Percentiles rank a stretch among this genome's conserved stretches.
phyloP scores from a whole-genome alignment of 208 protist genomes.

The Angomonas ambiguus region DNA sequence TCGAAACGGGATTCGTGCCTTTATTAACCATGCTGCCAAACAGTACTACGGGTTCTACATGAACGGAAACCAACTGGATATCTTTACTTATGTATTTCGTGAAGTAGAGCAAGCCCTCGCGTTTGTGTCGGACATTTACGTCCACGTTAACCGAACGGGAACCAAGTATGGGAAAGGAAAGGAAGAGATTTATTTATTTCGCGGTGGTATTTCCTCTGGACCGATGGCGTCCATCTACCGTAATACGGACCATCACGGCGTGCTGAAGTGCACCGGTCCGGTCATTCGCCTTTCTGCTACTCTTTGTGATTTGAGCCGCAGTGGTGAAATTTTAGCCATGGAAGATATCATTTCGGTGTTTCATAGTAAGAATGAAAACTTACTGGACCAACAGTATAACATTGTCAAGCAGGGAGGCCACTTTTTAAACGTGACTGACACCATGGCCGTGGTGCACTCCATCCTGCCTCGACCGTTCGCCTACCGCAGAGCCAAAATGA shows the following conservation, averaged over 20 bases:
- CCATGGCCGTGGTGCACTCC: conserved; percentile 66
- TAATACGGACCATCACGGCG: conserved; percentile 32
- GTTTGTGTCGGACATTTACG: conserved; percentile 75
- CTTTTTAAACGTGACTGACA: conserved; percentile 39
- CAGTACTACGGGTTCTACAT: conserved; percentile 73
- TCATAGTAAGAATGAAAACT: conserved; percentile 60
- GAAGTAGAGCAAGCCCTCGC: conserved; percentile 68
- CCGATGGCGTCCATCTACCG: conserved; percentile 66
- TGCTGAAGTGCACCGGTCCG: conserved; percentile 64
- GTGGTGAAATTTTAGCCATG: conserved; percentile 73
- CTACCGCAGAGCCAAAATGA: conserved; percentile 47
- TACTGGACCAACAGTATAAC: conserved; percentile 76
- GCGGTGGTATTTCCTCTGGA: conserved; percentile 55
- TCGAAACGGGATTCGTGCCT: conserved; percentile 32
- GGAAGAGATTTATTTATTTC: conserved; percentile 54
- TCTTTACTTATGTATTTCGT: conserved; percentile 84
- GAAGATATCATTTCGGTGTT: conserved; percentile 69
- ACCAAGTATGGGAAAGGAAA: conserved; percentile 48
- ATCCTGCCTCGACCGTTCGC: conserved; percentile 72
- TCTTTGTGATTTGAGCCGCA: conserved; percentile 59
- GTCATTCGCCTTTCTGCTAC: conserved; percentile 63
- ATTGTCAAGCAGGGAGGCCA: conserved; percentile 47
- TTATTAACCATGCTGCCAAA: conserved; percentile 51
- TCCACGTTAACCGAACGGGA: conserved; percentile 58
- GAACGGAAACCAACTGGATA: conserved; percentile 71